Evolutionary conservation across 2,329 filamentous ascomycete genomes (phyloP), one percentile per base, ranked within the genome.

Genomic region (Aspergillus tanneri): DNA sequence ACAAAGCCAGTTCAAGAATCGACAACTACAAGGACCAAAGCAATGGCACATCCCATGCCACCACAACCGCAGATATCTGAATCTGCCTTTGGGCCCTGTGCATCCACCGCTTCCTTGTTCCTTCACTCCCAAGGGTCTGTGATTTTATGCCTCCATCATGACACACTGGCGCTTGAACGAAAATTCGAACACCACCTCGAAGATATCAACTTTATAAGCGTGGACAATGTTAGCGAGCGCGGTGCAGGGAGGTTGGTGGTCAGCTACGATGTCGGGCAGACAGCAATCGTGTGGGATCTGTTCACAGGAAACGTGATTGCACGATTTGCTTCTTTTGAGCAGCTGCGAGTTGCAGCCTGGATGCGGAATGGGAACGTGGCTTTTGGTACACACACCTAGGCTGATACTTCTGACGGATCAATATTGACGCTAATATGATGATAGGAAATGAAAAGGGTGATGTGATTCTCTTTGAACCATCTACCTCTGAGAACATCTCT

Each of bases 331-430:
- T 93, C 91, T 0, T 96, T 95, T 64, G 90, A 95, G 63, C 83
- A 88, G 57, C 80, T 97, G 54, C 85, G 85, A 18, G 86, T 89
- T 23, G 92, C 91, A 28, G 80, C 88, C 10, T 99, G 93, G 90
- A 96, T 99, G 91, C 82, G 86, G 36, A 96, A 96, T 72, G 93
- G 93, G 46, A 95, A 96, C 72, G 86, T 99, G 57, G 92, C 90
- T 28, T 97, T 97, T 76, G 93, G 92, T 96, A 78, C 70, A 84
- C 34, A 9, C 3, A 8, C 21, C 1, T 9, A 4, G 2, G 10
- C 18, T 8, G 7, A 12, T 27, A 63, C 46, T 23, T 5, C 9
- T 8, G 3, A 24, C n/a, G 5, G 2, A 2, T n/a, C 18, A 4
- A 18, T 27, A 38, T 34, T 48, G 6, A 48, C 30, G 6, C 11